These are phyloP conservation scores for Colletotrichum shisoi DNA, from an alignment of 2,329 filamentous ascomycete genomes.

Conservation along the genomic window DNA sequence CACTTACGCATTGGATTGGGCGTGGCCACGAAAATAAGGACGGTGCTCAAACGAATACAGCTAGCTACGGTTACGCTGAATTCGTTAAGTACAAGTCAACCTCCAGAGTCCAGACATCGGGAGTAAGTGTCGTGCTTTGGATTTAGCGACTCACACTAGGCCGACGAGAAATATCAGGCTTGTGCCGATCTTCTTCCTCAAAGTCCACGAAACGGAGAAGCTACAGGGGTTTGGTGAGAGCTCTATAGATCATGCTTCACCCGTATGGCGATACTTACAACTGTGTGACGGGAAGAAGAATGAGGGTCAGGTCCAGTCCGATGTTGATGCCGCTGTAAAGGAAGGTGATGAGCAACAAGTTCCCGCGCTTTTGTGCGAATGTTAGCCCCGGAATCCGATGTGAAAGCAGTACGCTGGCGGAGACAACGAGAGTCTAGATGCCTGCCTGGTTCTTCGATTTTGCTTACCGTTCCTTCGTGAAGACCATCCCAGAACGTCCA, in stretches of 20 bases:
- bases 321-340: constrained; percentile 1
- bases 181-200: background rate
- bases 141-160: background rate
- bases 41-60: background rate
- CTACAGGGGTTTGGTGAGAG: background rate
- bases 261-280: background rate
- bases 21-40: background rate
- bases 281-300: constrained; percentile 1
- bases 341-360: background rate
- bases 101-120: background rate
- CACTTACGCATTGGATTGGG: background rate
- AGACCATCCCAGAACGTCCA: constrained; percentile 6
- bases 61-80: background rate
- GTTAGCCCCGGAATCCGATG: background rate
- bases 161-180: constrained; percentile 3
- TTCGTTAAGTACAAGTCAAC: background rate
- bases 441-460: background rate
- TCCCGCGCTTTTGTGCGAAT: background rate
- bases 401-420: too few relatives aligned
- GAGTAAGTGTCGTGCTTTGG: too few relatives aligned
- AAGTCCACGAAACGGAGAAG: background rate
- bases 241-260: background rate
- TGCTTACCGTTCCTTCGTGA: constrained; percentile 2
- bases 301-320: background rate
- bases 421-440: too few relatives aligned